Base-by-base conservation (phyloP, 495 filamentous ascomycete genomes). In the Peziza echinospora region DNA sequence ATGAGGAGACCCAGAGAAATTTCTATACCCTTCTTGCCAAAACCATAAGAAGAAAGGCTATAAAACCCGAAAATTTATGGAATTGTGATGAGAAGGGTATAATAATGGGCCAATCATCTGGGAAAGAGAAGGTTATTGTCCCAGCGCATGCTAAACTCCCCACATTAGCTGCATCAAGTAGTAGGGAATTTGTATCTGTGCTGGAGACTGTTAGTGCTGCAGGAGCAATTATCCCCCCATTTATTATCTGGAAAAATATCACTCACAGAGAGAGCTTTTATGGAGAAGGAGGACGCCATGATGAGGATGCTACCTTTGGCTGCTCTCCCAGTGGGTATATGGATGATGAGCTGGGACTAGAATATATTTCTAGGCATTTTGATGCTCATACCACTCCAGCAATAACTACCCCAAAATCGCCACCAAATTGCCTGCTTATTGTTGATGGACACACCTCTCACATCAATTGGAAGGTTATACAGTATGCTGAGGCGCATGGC, bases 401-500 rank as follows among this genome's bases (percentile, higher is more conserved):
- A n/a, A n/a, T n/a, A n/a, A n/a, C n/a, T n/a, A n/a, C 28, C 28
- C 13, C 30, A 37, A 11, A 11, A 11, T 3, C 22, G 41, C 51
- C 57, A 44, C 48, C 49, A 11, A n/a, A n/a, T n/a, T n/a, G n/a
- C n/a, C 49, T 64, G 9, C 45, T 64, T 3, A 49, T 63, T 30
- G 46, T 64, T 10, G 52, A 64, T 43, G 46, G 56, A 10, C 48
- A 63, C 53, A 45, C 43, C 9, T 59, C 56, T 41, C 47, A 63
- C 49, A 30, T 53, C 21, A 53, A 47, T 5, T 49, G 48, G 24
- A 43, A 56, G 44, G 61, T 60, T 24, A 42, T 55, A 24, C 9
- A 52, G 34, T 50, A 59, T 9, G 58, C 46, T 30, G 21, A 30
- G 1, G 37, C 52, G 7, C 44, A 54, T 28, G 46, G 57, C 24